Evolutionary conservation across 208 protist species (phyloP), one percentile per base, ranked within the genome.

Genomic region (Leishmania tropica): DNA sequence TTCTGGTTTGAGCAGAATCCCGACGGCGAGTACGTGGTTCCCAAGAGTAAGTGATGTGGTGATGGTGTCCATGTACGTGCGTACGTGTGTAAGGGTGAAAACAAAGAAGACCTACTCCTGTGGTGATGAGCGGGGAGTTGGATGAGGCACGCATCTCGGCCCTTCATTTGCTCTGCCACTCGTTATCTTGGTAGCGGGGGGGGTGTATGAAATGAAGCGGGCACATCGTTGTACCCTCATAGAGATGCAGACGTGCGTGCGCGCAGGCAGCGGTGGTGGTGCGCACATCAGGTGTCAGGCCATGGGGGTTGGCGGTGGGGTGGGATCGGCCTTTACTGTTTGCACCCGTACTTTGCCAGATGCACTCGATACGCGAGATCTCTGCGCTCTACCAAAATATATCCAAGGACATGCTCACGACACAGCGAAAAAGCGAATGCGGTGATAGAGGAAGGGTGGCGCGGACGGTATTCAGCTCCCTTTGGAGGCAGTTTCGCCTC

Each of bases 1-100:
- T 86, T 96, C 40, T 97, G 94, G 94, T 96, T 95, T 79, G 90
- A 94, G 72, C 51, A 76, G 40, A 78, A 88, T 58, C 28, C 58
- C 0, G 64, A 81, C 4, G 87, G 87, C 5, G 85, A 91, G 70
- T 91, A 88, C 76, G 75, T 87, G 15, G 51, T 80, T 13, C 47
- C 84, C 17, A 85, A 82, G 81, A 83, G 13, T 19, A 60, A 35
- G 54, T 78, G 74, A 67, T 47, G 17, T 54, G 28, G 51, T 15
- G 71, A 75, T 31, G 17, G n/a, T 21, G 72, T 42, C 7, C 42
- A 42, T 76, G 72, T 45, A 60, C 35, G 72, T 62, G 48, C 8
- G 13, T 28, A 15, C 58, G 45, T 31, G 47, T 40, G 7, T 48
- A 48, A 15, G 17, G 45, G 24, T 13, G 45, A 24, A 24, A 28